Base-by-base conservation (phyloP, 257 asterid species). In the Plantago major region DNA sequence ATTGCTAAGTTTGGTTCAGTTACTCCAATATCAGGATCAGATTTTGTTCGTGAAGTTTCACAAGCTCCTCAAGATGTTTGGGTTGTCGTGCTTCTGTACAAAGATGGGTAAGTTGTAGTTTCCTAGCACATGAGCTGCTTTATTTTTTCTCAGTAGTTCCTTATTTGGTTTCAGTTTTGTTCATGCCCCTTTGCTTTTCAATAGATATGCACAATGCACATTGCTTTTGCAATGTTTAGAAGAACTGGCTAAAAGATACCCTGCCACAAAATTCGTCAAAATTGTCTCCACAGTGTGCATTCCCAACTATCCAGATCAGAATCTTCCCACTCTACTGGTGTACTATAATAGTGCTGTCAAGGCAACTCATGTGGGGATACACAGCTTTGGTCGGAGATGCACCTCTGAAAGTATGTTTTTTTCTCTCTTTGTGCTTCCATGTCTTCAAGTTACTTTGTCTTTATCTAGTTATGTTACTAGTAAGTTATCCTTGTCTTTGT, bases 21-120 rank as follows among this genome's bases (percentile, higher is more conserved):
- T 64, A 70, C 82, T 60, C 97, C 89, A 11, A 93, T 93, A 55
- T 83, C 99, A 4, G 99, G 99, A 53, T 89, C 99, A 2, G 99
- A 92, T 79, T 93, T 93, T 67, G 91, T 93, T 57, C 94, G 95
- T 26, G 96, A 93, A 72, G 99, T 93, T 65, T 93, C 97, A 45
- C 97, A 93, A 68, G 99, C 99, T 68, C 94, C 97, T 13, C 78
- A 75, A 60, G 97, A 93, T 47, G 78, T 89, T 54, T 93, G 96
- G 97, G 97, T 93, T 8, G 95, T 89, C 2, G 96, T 85, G 67
- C 16, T 89, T 58, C 79, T 93, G 62, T 93, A 80, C 68, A 93
- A 93, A 72, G 99, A 92, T 67, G 97, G 99, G 97, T 89, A 78
- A 69, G 54, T 56, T 38, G 2, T 51, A 49, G 58, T 62, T 26